Percentiles rank a stretch among this genome's conserved stretches.
Conservation (phyloP, 192 early-diverging fungal genomes). For the Backusella macrospora region DNA sequence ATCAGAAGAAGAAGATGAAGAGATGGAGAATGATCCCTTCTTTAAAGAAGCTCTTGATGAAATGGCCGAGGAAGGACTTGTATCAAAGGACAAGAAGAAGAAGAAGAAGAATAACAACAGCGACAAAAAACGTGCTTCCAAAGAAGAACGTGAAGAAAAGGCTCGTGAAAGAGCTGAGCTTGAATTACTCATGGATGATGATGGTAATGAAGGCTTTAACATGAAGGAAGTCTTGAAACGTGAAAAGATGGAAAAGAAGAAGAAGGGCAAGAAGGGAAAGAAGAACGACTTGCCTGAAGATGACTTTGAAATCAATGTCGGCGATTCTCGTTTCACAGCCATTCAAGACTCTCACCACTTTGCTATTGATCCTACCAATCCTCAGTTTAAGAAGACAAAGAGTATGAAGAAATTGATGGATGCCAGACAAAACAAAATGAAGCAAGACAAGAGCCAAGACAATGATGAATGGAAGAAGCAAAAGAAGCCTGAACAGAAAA, state of each 20-base stretch:
- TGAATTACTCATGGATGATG: slow-evolving; percentile 81
- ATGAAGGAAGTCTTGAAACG: slow-evolving; percentile 83
- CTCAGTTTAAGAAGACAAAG: slow-evolving; percentile 88
- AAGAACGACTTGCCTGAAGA: slow-evolving; percentile 67
- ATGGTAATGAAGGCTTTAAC: slow-evolving; percentile 80
- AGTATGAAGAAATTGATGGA: slow-evolving; percentile 75
- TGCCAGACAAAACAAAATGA: slow-evolving; percentile 50
- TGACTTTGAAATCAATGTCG: slow-evolving; percentile 83
- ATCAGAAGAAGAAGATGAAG: slow-evolving; percentile 21
- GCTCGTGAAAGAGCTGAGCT: slow-evolving; percentile 76
- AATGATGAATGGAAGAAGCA: slow-evolving; percentile 35
- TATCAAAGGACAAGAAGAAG: slow-evolving; percentile 38
- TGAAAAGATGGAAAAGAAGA: slow-evolving; percentile 71
- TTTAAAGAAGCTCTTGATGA: slow-evolving; percentile 52
- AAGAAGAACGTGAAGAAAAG: slow-evolving; percentile 58
- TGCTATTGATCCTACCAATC: slow-evolving; percentile 95
- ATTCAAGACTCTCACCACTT: slow-evolving; percentile 84
- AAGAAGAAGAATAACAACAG: slow-evolving; percentile 45
- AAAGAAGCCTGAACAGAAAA: slow-evolving; percentile 33
- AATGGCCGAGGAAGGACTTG: slow-evolving; percentile 35
- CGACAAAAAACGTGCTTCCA: slow-evolving; percentile 56
- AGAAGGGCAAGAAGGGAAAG: slow-evolving; percentile 51
- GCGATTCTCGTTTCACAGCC: slow-evolving; percentile 84
- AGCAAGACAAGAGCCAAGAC: slow-evolving; percentile 30
- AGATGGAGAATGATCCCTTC: slow-evolving; percentile 48